These are phyloP conservation scores for Penicillium salamii DNA, from an alignment of 495 filamentous ascomycete genomes.

Conservation along the genomic window DNA sequence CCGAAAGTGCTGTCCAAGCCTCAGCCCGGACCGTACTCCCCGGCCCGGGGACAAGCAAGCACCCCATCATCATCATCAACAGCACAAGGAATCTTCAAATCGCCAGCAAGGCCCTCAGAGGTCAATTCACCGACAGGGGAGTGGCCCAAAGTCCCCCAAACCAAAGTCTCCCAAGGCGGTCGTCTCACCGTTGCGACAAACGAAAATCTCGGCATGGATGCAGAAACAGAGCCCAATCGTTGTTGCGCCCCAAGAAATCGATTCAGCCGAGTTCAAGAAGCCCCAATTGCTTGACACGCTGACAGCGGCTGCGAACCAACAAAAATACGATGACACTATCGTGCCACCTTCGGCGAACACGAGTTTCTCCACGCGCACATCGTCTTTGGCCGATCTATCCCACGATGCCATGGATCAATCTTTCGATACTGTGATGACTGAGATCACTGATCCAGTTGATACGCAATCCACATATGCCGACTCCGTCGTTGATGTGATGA, in stretches of 20 bases:
- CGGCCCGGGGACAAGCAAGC: background rate
- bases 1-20: background rate
- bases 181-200: background rate
- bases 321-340: background rate
- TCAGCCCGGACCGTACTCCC: background rate
- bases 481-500: conserved; percentile 28
- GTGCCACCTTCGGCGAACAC: background rate
- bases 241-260: background rate
- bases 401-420: conserved; percentile 19
- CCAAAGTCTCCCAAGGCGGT: no score
- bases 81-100: background rate
- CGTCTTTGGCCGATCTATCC: conserved; percentile 19
- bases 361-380: conserved; percentile 28
- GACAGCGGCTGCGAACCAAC: conserved; percentile 1
- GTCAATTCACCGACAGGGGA: no score
- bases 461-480: conserved; percentile 32
- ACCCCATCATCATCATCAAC: background rate
- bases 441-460: conserved; percentile 28
- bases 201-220: background rate
- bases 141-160: no score
- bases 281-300: conserved; percentile 1
- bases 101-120: background rate
- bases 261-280: conserved; percentile 7
- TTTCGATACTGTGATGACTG: conserved; percentile 34
- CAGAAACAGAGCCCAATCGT: background rate